Conservation (phyloP, 108 stramenopile genomes). For the Phaeodactylum tricornutum region DNA sequence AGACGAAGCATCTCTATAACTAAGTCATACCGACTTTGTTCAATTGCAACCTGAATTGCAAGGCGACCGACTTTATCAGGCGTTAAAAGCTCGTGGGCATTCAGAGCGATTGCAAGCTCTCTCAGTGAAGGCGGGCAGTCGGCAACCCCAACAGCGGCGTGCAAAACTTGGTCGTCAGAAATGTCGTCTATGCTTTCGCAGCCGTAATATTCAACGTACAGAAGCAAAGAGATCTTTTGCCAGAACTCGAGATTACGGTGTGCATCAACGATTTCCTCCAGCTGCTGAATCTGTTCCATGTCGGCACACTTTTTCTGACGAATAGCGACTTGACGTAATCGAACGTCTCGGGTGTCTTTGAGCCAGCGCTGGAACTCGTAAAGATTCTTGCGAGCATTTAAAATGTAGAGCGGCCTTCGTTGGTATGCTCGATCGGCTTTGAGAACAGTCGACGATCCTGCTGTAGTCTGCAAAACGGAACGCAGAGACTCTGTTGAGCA, state of each 20-base stretch:
- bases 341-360: too few relatives aligned
- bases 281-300: too few relatives aligned
- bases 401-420: slow-evolving; percentile 15
- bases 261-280: slow-evolving; percentile 1
- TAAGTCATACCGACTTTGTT: too few relatives aligned
- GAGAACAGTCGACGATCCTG: slow-evolving; percentile 3
- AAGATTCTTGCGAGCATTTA: slow-evolving; percentile 24
- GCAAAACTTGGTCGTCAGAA: slow-evolving; percentile 11
- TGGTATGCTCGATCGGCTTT: slow-evolving; percentile 11
- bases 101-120: slow-evolving; percentile 18
- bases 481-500: slow-evolving; percentile 9
- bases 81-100: background rate
- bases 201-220: slow-evolving; percentile 13
- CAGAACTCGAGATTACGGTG: slow-evolving; percentile 17
- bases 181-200: too few relatives aligned
- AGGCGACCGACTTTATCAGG: too few relatives aligned
- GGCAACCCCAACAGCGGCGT: slow-evolving; percentile 15
- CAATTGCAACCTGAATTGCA: too few relatives aligned
- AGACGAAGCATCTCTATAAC: too few relatives aligned
- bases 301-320: too few relatives aligned
- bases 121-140: slow-evolving; percentile 21
- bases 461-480: slow-evolving; percentile 10
- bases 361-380: too few relatives aligned
- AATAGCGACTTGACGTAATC: too few relatives aligned
- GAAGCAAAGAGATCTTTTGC: slow-evolving; percentile 20